A percentile compares a stretch with the other conserved stretches of the same genome.
Evolutionary conservation across 192 early-diverging fungal species (phyloP).

Genomic region (Backusella tuberculispora): DNA sequence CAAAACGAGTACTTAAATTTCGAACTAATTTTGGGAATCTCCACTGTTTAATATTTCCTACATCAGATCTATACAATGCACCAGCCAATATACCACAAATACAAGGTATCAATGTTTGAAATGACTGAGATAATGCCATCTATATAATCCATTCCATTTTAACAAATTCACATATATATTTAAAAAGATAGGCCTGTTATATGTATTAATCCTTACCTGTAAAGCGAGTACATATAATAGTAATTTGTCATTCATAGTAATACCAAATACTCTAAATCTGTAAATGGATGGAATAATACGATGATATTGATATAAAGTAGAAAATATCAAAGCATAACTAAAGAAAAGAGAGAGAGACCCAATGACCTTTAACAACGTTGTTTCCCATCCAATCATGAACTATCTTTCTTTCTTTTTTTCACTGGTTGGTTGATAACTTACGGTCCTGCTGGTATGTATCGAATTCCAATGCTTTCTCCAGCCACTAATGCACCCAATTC

Average conservation of each 20-base stretch:
- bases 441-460: constrained; percentile 57
- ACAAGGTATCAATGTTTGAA: constrained; percentile 48
- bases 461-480: constrained; percentile 48
- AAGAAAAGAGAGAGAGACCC: not conserved
- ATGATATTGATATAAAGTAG: constrained; percentile 61
- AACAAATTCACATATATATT: not conserved
- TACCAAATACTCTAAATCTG: constrained; percentile 55
- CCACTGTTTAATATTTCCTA: constrained; percentile 56
- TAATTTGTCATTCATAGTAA: constrained; percentile 54
- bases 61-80: constrained; percentile 54
- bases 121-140: constrained; percentile 49
- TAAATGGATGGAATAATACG: constrained; percentile 55
- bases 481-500: constrained; percentile 56
- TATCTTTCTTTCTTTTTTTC: not conserved
- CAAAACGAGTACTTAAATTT: constrained; percentile 40
- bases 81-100: constrained; percentile 56
- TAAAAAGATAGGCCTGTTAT: not conserved
- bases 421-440: constrained; percentile 33
- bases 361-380: not conserved
- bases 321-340: constrained; percentile 59
- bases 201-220: constrained; percentile 41
- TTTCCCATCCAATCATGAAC: not conserved
- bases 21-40: constrained; percentile 49
- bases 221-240: constrained; percentile 50
- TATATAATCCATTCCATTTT: constrained; percentile 20